Conservation (phyloP, 2,329 filamentous ascomycete species). For the Myriosclerotinia duriaeana region DNA sequence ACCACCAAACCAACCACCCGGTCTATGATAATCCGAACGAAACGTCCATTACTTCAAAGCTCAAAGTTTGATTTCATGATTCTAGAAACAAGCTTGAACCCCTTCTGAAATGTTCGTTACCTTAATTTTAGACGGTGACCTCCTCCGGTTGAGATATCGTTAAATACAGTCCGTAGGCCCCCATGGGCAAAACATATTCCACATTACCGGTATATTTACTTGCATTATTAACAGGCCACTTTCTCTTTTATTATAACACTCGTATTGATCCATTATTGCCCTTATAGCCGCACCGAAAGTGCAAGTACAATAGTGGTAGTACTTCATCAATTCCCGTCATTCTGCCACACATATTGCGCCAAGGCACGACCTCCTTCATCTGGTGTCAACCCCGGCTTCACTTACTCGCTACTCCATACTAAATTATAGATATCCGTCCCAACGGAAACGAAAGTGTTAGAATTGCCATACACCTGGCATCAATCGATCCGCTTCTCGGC, state of each 20-base stretch:
- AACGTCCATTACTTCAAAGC: constrained; percentile 14
- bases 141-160: background rate
- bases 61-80: constrained; percentile 10
- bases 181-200: background rate
- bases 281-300: background rate
- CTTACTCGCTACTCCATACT: background rate
- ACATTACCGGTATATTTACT: background rate
- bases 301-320: background rate
- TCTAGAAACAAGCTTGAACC: constrained; percentile 18
- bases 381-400: constrained; percentile 2
- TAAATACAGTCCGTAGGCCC: constrained; percentile 9
- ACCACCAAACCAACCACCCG: background rate
- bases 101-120: background rate
- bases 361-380: constrained; percentile 11
- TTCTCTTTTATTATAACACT: background rate
- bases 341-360: constrained; percentile 1
- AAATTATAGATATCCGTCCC: background rate
- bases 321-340: background rate
- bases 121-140: background rate
- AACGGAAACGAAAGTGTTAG: constrained; percentile 15
- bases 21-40: constrained; percentile 21
- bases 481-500: constrained; percentile 1
- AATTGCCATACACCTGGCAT: background rate
- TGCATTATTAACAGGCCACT: background rate
- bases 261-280: too few relatives aligned